Evolutionary conservation across 768 basidiomycete species (phyloP).

Genomic region (Boletus subcaerulescens): DNA sequence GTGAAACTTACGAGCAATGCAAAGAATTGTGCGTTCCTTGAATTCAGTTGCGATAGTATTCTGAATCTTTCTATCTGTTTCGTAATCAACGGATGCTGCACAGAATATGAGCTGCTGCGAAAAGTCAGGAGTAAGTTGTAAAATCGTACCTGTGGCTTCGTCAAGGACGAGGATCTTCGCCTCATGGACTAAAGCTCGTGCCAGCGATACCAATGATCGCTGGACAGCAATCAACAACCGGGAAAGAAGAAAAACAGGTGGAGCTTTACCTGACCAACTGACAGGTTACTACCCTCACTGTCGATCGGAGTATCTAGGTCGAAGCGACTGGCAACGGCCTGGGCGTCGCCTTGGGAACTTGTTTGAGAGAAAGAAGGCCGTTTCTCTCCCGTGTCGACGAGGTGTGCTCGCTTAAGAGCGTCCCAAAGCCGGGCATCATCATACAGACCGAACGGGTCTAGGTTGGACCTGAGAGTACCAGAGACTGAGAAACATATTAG

Average conservation of each 20-base stretch:
- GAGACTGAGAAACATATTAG: slow-evolving; percentile 45
- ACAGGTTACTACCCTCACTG: slow-evolving; percentile 83
- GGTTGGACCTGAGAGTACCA: slow-evolving; percentile 79
- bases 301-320: slow-evolving; percentile 82
- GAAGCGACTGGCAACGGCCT: slow-evolving; percentile 51
- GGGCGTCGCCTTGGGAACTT: slow-evolving; percentile 37
- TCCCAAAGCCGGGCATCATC: slow-evolving; percentile 86
- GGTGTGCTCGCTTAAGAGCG: slow-evolving; percentile 79
- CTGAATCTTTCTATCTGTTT: slow-evolving; percentile 90
- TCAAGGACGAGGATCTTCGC: slow-evolving; percentile 83
- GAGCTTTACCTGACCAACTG: slow-evolving; percentile 49
- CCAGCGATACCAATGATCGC: slow-evolving; percentile 83
- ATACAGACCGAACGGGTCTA: slow-evolving; percentile 83
- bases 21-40: slow-evolving; percentile 77
- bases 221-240: slow-evolving; percentile 40
- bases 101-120: background rate
- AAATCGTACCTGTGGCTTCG: slow-evolving; percentile 69
- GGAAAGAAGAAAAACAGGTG: background rate
- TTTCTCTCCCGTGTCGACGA: slow-evolving; percentile 54
- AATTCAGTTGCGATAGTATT: slow-evolving; percentile 86
- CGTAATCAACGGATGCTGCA: slow-evolving; percentile 80
- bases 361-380: slow-evolving; percentile 29
- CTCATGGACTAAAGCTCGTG: slow-evolving; percentile 85
- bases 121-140: background rate
- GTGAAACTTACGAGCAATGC: slow-evolving; percentile 71